These are phyloP conservation scores for Trichoderma parareesei DNA, from an alignment of 495 filamentous ascomycete species.

Conservation along the genomic window DNA sequence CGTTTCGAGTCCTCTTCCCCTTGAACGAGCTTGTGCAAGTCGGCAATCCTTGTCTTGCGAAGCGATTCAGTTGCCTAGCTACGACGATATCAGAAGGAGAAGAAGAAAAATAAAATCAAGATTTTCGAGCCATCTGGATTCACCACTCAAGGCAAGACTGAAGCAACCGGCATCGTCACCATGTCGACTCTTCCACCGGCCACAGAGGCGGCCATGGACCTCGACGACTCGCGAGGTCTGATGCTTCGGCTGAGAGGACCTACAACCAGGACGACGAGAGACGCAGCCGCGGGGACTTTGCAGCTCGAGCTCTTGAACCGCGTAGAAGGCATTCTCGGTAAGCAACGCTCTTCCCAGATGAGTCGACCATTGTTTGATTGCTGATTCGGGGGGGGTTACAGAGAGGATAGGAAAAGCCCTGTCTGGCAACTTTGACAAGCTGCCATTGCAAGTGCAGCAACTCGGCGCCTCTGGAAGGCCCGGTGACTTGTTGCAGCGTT, in stretches of 20 bases:
- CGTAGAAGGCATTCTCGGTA: not conserved
- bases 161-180: not conserved
- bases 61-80: no score
- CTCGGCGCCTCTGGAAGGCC: not conserved
- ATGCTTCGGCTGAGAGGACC: not conserved
- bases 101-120: no score
- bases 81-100: no score
- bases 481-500: not conserved
- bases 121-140: not conserved
- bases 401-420: not conserved
- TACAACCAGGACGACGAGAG: not conserved
- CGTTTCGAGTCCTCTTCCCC: no score
- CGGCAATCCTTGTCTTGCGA: no score
- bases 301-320: not conserved
- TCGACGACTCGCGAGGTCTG: not conserved
- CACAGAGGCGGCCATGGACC: not conserved
- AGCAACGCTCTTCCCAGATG: not conserved
- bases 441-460: not conserved
- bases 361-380: not conserved
- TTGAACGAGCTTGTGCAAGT: no score
- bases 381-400: not conserved
- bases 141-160: not conserved
- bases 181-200: not conserved
- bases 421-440: not conserved
- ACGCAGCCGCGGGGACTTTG: not conserved